These are phyloP conservation scores for Candida maltosa DNA, from an alignment of 805 yeast species.

Conservation along the genomic window DNA sequence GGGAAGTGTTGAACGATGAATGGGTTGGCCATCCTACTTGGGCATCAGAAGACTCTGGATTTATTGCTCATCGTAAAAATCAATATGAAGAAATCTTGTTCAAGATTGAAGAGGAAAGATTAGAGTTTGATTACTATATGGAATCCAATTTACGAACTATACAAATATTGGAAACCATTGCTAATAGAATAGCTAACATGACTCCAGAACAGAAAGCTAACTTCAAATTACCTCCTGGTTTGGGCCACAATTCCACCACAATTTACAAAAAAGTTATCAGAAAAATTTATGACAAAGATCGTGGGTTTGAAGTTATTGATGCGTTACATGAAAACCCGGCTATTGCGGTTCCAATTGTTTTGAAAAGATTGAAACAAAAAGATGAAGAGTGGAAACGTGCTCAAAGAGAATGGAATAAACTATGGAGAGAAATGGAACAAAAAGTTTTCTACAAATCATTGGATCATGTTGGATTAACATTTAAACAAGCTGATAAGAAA, in stretches of 20 bases:
- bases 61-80: conserved; percentile 96
- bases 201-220: conserved; percentile 80
- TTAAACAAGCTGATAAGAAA: conserved; percentile 95
- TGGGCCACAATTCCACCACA: conserved; percentile 87
- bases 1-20: conserved; percentile 97
- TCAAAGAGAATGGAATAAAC: conserved; percentile 97
- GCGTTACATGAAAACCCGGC: conserved; percentile 95
- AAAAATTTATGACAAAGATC: conserved; percentile 88
- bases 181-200: conserved; percentile 92
- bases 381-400: conserved; percentile 99
- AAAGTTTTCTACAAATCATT: conserved; percentile 89
- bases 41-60: conserved; percentile 99
- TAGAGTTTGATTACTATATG: conserved; percentile 93
- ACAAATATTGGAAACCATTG: conserved; percentile 92
- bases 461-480: conserved; percentile 93
- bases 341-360: conserved; percentile 88
- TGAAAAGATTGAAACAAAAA: conserved; percentile 91
- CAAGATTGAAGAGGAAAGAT: conserved; percentile 95
- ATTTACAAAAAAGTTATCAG: conserved; percentile 92
- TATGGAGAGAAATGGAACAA: conserved; percentile 98
- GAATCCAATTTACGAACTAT: conserved; percentile 93
- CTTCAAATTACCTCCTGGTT: conserved; percentile 87
- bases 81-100: conserved; percentile 95
- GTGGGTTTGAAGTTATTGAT: conserved; percentile 94
- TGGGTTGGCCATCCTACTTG: conserved; percentile 99